Evolutionary conservation across 2,329 filamentous ascomycete species (phyloP).

Genomic region (Diplocarpon rosae): DNA sequence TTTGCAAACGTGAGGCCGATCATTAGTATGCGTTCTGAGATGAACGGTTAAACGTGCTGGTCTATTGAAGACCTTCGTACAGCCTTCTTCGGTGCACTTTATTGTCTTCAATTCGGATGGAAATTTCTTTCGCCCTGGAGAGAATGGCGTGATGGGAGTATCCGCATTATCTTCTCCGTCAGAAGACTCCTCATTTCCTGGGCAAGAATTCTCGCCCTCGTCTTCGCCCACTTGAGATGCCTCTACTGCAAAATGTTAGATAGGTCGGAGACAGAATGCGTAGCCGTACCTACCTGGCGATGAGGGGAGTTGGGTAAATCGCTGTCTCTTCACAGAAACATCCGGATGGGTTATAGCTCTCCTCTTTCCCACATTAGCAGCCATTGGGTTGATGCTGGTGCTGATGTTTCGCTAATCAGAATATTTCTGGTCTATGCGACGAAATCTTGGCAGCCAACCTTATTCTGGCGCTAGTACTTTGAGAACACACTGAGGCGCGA

Average conservation of each 20-base stretch:
- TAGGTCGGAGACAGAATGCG: not conserved
- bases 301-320: conserved; percentile 10
- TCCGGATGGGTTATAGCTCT: conserved; percentile 12
- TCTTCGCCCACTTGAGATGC: conserved; percentile 29
- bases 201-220: conserved; percentile 26
- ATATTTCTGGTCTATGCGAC: conserved; percentile 5
- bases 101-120: conserved; percentile 69
- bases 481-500: too few relatives aligned
- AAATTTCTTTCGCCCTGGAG: conserved; percentile 39
- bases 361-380: conserved; percentile 16
- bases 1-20: conserved; percentile 66
- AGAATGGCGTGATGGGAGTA: conserved; percentile 40
- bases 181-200: conserved; percentile 24
- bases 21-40: conserved; percentile 73
- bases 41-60: conserved; percentile 73
- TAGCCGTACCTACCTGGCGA: conserved; percentile 8
- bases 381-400: conserved; percentile 12
- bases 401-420: conserved; percentile 5
- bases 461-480: too few relatives aligned
- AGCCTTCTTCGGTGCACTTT: conserved; percentile 61
- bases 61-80: conserved; percentile 77
- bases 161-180: conserved; percentile 28
- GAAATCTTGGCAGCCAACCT: conserved; percentile 6
- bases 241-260: conserved; percentile 2
- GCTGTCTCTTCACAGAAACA: conserved; percentile 16